Evolutionary conservation across 495 filamentous ascomycete species (phyloP).

Genomic region (Echria macrotheca): DNA sequence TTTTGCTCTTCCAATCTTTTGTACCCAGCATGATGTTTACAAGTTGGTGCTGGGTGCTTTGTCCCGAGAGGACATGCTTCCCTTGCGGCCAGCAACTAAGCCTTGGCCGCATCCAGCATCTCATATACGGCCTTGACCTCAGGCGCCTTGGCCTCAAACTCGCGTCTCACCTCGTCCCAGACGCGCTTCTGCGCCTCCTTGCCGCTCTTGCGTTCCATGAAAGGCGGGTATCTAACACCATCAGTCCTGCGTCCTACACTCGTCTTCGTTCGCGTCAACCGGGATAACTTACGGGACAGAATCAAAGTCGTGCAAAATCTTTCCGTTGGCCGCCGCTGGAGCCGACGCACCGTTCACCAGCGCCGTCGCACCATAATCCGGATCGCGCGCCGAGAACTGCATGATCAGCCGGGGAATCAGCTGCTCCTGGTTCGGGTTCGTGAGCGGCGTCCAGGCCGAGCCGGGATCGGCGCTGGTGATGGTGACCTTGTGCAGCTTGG

Average conservation of each 20-base stretch:
- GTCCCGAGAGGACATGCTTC: no score
- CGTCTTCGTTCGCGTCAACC: no score
- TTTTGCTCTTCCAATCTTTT: no score
- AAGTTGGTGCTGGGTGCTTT: no score
- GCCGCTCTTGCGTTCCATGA: slow-evolving; percentile 22
- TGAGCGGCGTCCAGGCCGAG: slow-evolving; percentile 18
- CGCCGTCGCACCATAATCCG: slow-evolving; percentile 9
- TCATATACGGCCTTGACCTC: slow-evolving; percentile 18
- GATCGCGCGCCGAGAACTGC: slow-evolving; percentile 18
- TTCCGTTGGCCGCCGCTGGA: slow-evolving; percentile 9
- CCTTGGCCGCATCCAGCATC: no score
- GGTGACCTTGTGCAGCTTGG: slow-evolving; percentile 9
- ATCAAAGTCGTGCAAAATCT: slow-evolving; percentile 23
- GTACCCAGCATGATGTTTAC: no score
- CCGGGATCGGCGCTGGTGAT: slow-evolving; percentile 23
- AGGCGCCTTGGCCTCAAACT: slow-evolving; percentile 19
- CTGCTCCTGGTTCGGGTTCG: slow-evolving; percentile 11
- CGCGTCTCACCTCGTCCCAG: slow-evolving; percentile 21
- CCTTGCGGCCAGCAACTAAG: no score
- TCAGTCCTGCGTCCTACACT: background rate
- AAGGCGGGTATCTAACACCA: slow-evolving; percentile 15
- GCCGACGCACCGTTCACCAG: slow-evolving; percentile 19
- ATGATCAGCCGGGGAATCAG: slow-evolving; percentile 18
- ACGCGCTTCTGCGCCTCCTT: slow-evolving; percentile 14
- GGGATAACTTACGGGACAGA: slow-evolving; percentile 10